Conservation (phyloP, 1,284 basidiomycete genomes). For the Cryptococcus maquisensis region DNA sequence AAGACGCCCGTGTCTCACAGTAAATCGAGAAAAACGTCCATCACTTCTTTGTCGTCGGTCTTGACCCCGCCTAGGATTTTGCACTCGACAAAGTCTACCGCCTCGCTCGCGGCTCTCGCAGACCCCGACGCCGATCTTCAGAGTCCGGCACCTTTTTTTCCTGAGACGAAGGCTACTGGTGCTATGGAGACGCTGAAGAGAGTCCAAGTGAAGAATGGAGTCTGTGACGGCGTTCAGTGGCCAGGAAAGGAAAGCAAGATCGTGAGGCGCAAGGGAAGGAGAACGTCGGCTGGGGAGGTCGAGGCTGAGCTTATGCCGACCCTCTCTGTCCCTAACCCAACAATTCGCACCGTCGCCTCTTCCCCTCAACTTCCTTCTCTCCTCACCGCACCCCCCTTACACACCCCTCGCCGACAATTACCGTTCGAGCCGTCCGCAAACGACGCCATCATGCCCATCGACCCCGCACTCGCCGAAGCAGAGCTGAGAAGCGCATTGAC, state of each 20-base stretch:
- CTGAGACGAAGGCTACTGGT: not conserved
- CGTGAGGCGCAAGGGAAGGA: not conserved
- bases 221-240: not conserved
- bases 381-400: not conserved
- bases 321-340: not conserved
- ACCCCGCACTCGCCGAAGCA: conserved; percentile 36
- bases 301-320: not conserved
- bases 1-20: not conserved
- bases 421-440: conserved; percentile 21
- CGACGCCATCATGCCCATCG: conserved; percentile 26
- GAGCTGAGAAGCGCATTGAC: conserved; percentile 38
- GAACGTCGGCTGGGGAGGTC: not conserved
- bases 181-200: conserved; percentile 7
- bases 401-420: conserved; percentile 5
- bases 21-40: conserved; percentile 5
- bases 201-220: conserved; percentile 1
- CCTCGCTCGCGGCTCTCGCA: conserved; percentile 15
- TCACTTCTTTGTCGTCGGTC: conserved; percentile 10
- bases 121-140: not conserved
- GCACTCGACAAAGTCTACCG: conserved; percentile 24
- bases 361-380: conserved; percentile 21
- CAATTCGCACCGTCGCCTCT: conserved; percentile 27
- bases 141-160: not conserved
- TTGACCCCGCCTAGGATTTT: conserved; percentile 9
- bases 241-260: not conserved